phyloP scores from a whole-genome alignment of 1,139 yeast genomes.

The Blastobotrys petasosporus region DNA sequence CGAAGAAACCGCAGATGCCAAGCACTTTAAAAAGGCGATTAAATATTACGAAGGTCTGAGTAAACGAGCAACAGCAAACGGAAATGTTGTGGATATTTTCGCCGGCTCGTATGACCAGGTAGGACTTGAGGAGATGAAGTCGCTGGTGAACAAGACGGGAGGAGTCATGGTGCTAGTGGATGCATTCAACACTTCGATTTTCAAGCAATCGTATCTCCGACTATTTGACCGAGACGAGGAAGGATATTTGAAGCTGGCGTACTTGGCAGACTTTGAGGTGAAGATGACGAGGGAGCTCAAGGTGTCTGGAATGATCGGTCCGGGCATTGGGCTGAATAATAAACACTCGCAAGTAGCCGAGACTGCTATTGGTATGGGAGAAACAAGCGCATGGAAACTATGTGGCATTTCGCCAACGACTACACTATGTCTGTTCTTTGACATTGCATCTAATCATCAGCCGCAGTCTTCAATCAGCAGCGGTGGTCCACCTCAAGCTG shows the following conservation, averaged over 20 bases:
- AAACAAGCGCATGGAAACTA: constrained; percentile 81
- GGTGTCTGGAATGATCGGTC: constrained; percentile 86
- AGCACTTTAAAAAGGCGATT: constrained; percentile 80
- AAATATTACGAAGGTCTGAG: constrained; percentile 75
- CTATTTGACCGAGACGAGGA: constrained; percentile 75
- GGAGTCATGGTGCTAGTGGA: constrained; percentile 83
- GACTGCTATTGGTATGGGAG: constrained; percentile 89
- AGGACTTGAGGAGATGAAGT: constrained; percentile 91
- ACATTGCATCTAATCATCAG: constrained; percentile 40
- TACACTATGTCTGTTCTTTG: constrained; percentile 83
- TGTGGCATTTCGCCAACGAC: constrained; percentile 80
- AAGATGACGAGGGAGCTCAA: constrained; percentile 81
- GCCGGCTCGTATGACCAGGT: constrained; percentile 97
- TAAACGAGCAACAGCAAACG: constrained; percentile 60
- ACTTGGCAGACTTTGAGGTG: constrained; percentile 60
- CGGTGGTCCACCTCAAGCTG: constrained; percentile 28
- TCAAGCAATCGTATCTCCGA: constrained; percentile 84
- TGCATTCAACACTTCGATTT: constrained; percentile 90
- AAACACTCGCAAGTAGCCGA: constrained; percentile 67
- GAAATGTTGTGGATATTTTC: constrained; percentile 80
- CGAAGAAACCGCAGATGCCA: constrained; percentile 51
- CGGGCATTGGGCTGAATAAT: constrained; percentile 48
- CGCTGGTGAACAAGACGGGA: constrained; percentile 76
- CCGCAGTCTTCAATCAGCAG: constrained; percentile 28
- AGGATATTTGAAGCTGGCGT: constrained; percentile 76